Evolutionary conservation across 2,329 filamentous ascomycete species (phyloP), one percentile per base, ranked within the genome.

Genomic region (Penicillium sp.): DNA sequence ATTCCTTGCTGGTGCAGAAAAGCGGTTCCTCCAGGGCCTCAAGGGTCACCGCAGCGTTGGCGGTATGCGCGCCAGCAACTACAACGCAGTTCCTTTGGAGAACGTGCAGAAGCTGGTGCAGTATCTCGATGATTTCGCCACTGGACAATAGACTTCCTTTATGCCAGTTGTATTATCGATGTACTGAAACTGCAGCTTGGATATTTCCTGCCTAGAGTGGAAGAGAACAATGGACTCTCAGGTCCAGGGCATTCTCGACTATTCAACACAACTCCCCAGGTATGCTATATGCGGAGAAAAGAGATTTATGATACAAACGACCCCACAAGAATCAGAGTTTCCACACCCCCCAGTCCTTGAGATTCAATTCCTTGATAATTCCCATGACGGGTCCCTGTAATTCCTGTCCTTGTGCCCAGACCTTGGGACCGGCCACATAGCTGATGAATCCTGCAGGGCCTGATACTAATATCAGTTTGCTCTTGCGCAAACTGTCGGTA

Each of bases 361-460:
- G 72, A 61, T 83, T 75, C 66, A 95, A 72, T 42, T 77, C 74
- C 2, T 80, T 82, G 18, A 92, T 71, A 2, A 91, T 69, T 0
- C 92, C 92, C 6, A 82, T 81, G 0, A 96, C 73, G 0, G 82
- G 79, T 0, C 92, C 92, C 65, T 96, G 91, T 10, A 82, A 77
- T 72, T 95, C 88, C 52, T 77, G 76, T 0, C 90, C 90, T 26
- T 81, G 80, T 10, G 79, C 76, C 88, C 90, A 95, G 3, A 83
- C 74, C 56, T 95, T 96, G 9, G 85, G 78, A 1, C 94, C 93
- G 2, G 90, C 90, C 73, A 88, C 89, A 58, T 87, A 82, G 41
- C 83, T 81, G 36, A 97, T 81, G 72, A 97, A 97, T 0, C 94
- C 93, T 49, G 95, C 90, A 0, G 94, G 93, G 0, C 94, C 94